Base-by-base conservation (phyloP, 495 filamentous ascomycete species). In the Aspergillus ostianus region DNA sequence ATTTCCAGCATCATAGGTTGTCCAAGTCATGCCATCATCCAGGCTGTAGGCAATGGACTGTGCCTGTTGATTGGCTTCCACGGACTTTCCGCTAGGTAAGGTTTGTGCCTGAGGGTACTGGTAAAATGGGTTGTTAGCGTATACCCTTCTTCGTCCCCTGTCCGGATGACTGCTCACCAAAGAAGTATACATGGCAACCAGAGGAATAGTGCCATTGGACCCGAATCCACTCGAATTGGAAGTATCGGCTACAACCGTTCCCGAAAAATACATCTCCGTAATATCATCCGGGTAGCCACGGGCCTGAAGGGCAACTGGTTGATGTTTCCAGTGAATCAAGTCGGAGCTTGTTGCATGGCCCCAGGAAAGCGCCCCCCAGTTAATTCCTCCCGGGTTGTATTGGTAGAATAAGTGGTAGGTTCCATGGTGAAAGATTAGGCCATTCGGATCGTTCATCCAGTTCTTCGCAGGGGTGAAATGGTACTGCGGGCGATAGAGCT, bases 381-480 rank as follows among this genome's bases (percentile, higher is more conserved):
- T 47, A 0, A 55, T 61, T 15, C 72, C 70, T 15, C 56, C 68
- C 0, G 74, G 75, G 41, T 79, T 79, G 51, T 74, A 76, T 50
- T 79, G 75, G 63, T 65, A 78, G 56, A 68, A 78, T 20, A 80
- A 51, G 51, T 78, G 75, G 49, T 80, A 76, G 1, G 47, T 65
- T 0, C 70, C 72, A 57, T 75, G 56, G 32, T 60, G 50, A 53
- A 70, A 67, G 30, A 85, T 74, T 60, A 85, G 77, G 51, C 84
- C 83, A 67, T 81, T 85, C 8, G 84, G 83, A 61, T 86, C 84
- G 63, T 86, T 85, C 77, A 86, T 85, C 66, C 83, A 86, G 55
- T 77, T 68, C 21, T 64, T 60, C 3, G 73, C 72, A 0, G 84
- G 83, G 13, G 78, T 78, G 70, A 78, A 87, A 67, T 87, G 84